phyloP scores from a whole-genome alignment of 306 rosid species.

The Medicago lupulina region DNA sequence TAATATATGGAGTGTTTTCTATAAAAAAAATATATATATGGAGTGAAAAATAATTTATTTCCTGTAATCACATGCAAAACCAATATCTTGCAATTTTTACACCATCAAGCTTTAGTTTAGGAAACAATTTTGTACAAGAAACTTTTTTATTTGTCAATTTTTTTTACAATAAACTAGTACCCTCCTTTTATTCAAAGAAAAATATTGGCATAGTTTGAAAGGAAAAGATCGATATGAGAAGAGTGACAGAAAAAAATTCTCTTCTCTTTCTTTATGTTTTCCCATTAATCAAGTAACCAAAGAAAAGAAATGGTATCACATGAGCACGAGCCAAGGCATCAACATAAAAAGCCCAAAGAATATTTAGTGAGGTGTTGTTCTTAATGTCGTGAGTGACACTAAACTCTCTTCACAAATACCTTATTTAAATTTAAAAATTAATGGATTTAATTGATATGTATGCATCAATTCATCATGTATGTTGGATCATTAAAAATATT shows the following conservation, averaged over 20 bases:
- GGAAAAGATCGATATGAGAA: not conserved
- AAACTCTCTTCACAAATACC: not conserved
- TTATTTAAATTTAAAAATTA: no score
- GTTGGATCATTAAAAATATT: no score
- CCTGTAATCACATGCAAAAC: not conserved
- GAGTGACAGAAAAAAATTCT: not conserved
- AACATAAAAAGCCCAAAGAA: not conserved
- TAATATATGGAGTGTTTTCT: not conserved
- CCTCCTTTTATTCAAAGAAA: not conserved
- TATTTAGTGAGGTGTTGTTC: not conserved
- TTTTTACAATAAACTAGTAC: not conserved
- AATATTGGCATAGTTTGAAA: not conserved
- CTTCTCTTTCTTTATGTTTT: not conserved
- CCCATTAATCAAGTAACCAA: not conserved
- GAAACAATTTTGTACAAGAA: no score
- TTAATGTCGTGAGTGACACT: not conserved
- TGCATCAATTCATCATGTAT: no score
- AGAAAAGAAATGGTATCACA: not conserved
- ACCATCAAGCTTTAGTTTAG: no score
- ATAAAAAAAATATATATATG: not conserved
- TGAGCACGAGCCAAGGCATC: not conserved
- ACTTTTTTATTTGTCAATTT: no score
- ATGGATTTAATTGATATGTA: no score
- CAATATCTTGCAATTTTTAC: not conserved
- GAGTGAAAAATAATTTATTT: constrained; percentile 1